Evolutionary conservation across 1,284 basidiomycete species (phyloP).

Genomic region (Phaffia rhodozyma): DNA sequence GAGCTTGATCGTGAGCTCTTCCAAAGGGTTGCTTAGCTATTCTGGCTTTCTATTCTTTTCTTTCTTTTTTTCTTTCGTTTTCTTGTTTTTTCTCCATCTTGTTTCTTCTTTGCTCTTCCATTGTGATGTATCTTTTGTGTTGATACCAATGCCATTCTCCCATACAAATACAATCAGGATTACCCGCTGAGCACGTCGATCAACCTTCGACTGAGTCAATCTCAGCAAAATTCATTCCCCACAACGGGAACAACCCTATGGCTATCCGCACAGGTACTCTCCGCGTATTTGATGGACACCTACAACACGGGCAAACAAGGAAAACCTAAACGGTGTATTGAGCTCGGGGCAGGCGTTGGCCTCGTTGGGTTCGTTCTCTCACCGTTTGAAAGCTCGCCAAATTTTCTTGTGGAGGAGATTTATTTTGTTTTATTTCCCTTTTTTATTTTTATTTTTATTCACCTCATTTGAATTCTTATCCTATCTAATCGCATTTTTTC

Average conservation of each 20-base stretch:
- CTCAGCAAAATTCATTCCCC: constrained; percentile 3
- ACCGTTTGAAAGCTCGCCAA: not conserved
- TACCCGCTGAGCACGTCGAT: constrained; percentile 4
- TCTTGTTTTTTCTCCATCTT: not conserved
- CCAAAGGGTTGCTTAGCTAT: not conserved
- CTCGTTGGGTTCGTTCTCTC: constrained; percentile 51
- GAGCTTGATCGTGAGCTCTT: not conserved
- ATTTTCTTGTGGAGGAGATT: constrained; percentile 6
- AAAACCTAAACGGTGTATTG: constrained; percentile 43
- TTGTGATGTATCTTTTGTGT: too few relatives aligned
- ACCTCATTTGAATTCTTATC: constrained; percentile 19
- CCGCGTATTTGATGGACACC: constrained; percentile 20
- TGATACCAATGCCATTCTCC: too few relatives aligned
- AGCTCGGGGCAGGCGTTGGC: constrained; percentile 73
- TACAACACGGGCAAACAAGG: constrained; percentile 21
- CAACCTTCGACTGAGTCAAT: not conserved
- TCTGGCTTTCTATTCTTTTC: not conserved
- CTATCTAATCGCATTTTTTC: not conserved
- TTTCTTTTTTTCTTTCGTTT: too few relatives aligned
- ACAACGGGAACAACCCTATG: constrained; percentile 79
- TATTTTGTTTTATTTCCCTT: not conserved
- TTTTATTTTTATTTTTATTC: constrained; percentile 11
- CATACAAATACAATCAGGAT: not conserved
- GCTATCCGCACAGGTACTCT: constrained; percentile 47
- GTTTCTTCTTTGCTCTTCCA: not conserved